A percentile compares a stretch with the other conserved stretches of the same genome.
Conservation (phyloP, 352 stramenopile genomes). For the Globisporangium iwayamae region DNA sequence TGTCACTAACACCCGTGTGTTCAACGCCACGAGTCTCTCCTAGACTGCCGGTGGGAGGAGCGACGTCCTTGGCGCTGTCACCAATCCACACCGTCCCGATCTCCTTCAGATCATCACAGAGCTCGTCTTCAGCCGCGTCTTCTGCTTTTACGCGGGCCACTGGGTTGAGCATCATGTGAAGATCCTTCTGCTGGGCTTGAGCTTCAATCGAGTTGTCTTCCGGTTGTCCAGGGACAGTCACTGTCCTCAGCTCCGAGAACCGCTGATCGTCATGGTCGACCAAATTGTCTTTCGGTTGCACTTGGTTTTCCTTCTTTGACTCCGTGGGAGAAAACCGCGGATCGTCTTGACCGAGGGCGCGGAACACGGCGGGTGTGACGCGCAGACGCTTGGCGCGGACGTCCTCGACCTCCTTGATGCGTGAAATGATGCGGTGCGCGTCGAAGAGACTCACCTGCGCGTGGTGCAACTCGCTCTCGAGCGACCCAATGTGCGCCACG, state of each 20-base stretch:
- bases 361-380: background rate
- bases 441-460: slow-evolving; percentile 9
- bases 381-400: slow-evolving; percentile 7
- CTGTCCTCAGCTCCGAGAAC: background rate
- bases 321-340: background rate
- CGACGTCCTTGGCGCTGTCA: background rate
- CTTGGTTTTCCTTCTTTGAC: too few species aligned
- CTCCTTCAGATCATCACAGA: background rate
- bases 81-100: background rate
- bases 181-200: background rate
- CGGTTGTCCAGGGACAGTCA: background rate
- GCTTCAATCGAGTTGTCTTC: background rate
- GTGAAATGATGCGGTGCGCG: slow-evolving; percentile 11
- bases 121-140: background rate
- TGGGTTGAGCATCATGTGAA: background rate
- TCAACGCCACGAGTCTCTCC: too few species aligned
- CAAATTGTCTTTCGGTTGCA: too few species aligned
- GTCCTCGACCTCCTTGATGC: slow-evolving; percentile 12
- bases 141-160: background rate
- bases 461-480: slow-evolving; percentile 8
- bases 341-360: slow-evolving; percentile 4
- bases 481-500: slow-evolving; percentile 14
- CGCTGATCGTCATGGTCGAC: too few species aligned
- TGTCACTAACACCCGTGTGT: background rate
- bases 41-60: too few species aligned